phyloP scores from a whole-genome alignment of 768 basidiomycete species.

The Guyanaporus albipodus region DNA sequence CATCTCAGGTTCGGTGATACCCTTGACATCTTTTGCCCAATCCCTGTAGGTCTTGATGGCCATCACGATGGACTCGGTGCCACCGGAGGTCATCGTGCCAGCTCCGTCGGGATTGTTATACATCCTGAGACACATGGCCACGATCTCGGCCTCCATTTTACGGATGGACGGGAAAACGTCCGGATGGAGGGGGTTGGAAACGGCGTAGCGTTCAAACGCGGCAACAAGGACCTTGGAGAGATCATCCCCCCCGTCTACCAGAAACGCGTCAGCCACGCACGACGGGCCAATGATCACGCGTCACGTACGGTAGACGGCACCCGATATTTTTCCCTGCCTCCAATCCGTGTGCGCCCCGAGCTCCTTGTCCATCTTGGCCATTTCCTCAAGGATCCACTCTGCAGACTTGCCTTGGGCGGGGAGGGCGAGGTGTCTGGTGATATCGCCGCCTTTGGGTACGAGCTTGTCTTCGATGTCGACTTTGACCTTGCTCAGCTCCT shows the following conservation, averaged over 20 bases:
- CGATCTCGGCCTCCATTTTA: slow-evolving; percentile 97
- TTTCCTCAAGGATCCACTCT: slow-evolving; percentile 75
- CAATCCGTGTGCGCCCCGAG: slow-evolving; percentile 48
- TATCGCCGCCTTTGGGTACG: slow-evolving; percentile 57
- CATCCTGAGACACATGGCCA: slow-evolving; percentile 80
- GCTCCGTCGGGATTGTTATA: slow-evolving; percentile 84
- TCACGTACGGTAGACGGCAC: slow-evolving; percentile 78
- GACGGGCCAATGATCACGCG: neutral
- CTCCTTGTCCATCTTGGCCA: slow-evolving; percentile 74
- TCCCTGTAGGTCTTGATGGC: slow-evolving; percentile 91
- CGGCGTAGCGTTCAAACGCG: slow-evolving; percentile 77
- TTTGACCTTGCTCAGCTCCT: slow-evolving; percentile 61
- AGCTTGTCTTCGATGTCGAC: slow-evolving; percentile 64
- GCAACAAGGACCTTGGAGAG: slow-evolving; percentile 72
- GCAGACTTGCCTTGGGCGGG: slow-evolving; percentile 60
- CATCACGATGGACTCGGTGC: slow-evolving; percentile 96
- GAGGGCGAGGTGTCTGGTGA: slow-evolving; percentile 62
- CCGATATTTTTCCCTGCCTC: slow-evolving; percentile 72
- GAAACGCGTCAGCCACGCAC: neutral
- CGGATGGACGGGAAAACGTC: slow-evolving; percentile 89
- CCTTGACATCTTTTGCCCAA: slow-evolving; percentile 82
- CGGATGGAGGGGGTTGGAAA: slow-evolving; percentile 89
- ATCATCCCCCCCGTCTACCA: slow-evolving; percentile 76
- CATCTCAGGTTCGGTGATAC: slow-evolving; percentile 93
- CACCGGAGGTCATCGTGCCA: slow-evolving; percentile 91